Evolutionary conservation across 2,329 filamentous ascomycete species (phyloP).

Genomic region (Fusarium piperis): DNA sequence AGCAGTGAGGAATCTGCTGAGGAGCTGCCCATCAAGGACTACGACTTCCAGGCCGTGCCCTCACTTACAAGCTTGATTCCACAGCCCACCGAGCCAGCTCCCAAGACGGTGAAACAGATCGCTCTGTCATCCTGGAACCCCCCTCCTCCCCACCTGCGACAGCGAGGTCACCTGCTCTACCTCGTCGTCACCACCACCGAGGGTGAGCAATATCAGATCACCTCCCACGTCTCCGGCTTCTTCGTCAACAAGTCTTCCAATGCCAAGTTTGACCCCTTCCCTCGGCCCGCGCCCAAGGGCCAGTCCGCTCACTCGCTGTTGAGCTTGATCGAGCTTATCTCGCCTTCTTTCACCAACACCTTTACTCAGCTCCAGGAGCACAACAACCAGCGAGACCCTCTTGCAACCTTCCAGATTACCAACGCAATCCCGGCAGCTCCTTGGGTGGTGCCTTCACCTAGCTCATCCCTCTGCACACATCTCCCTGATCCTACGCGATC

Average conservation of each 20-base stretch:
- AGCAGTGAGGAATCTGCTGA: conserved; percentile 37
- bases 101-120: conserved; percentile 91
- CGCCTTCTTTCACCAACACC: conserved; percentile 80
- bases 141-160: conserved; percentile 87
- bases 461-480: conserved; percentile 74
- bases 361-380: conserved; percentile 85
- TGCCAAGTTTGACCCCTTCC: conserved; percentile 91
- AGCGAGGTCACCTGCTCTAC: conserved; percentile 93
- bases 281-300: conserved; percentile 80
- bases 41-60: conserved; percentile 78
- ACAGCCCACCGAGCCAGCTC: conserved; percentile 70
- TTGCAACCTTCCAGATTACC: conserved; percentile 94
- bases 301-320: conserved; percentile 86
- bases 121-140: conserved; percentile 96
- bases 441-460: conserved; percentile 82
- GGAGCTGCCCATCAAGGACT: conserved; percentile 67
- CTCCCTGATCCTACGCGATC: conserved; percentile 86
- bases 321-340: conserved; percentile 79
- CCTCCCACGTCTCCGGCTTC: conserved; percentile 92
- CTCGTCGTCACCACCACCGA: conserved; percentile 90
- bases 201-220: conserved; percentile 94
- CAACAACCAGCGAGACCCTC: conserved; percentile 85
- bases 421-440: conserved; percentile 93
- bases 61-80: conserved; percentile 78
- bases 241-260: conserved; percentile 97